Conservation (phyloP, 2,329 filamentous ascomycete species). For the Arthrinium phaeospermum region DNA sequence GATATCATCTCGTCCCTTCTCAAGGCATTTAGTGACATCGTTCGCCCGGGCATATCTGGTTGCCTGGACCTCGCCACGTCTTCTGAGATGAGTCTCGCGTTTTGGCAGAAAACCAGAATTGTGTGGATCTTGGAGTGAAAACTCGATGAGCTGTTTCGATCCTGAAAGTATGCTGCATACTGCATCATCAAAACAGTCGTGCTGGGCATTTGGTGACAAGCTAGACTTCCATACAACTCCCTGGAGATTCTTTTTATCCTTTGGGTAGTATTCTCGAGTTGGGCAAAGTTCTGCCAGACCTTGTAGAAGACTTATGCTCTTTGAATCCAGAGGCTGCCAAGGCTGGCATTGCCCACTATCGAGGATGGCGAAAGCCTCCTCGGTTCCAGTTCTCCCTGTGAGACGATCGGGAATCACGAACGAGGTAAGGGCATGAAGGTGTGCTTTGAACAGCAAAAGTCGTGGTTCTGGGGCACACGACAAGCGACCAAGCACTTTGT, state of each 20-base stretch:
- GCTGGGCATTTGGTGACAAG: slow-evolving; percentile 45
- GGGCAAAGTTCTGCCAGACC: slow-evolving; percentile 37
- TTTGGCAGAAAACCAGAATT: too few relatives aligned
- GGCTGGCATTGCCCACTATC: slow-evolving; percentile 56
- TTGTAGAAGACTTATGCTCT: slow-evolving; percentile 23
- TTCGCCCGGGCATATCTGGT: not conserved
- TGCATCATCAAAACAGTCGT: slow-evolving; percentile 41
- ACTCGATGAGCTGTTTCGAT: slow-evolving; percentile 38
- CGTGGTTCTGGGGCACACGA: slow-evolving; percentile 1
- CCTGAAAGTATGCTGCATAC: slow-evolving; percentile 37
- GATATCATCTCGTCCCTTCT: not conserved
- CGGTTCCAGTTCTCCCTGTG: slow-evolving; percentile 62
- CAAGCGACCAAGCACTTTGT: not conserved
- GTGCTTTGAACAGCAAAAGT: not conserved
- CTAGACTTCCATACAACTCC: slow-evolving; percentile 40
- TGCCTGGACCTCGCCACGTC: not conserved
- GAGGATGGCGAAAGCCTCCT: slow-evolving; percentile 62
- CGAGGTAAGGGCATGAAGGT: slow-evolving; percentile 65
- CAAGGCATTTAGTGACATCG: not conserved
- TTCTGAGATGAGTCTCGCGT: not conserved
- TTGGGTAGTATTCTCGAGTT: slow-evolving; percentile 44
- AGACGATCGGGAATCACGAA: slow-evolving; percentile 61
- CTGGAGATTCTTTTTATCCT: slow-evolving; percentile 40
- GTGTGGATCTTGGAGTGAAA: not conserved
- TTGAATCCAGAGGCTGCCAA: slow-evolving; percentile 44